Conservation (phyloP, 192 early-diverging fungal genomes). For the Cladochytrium replicatum region DNA sequence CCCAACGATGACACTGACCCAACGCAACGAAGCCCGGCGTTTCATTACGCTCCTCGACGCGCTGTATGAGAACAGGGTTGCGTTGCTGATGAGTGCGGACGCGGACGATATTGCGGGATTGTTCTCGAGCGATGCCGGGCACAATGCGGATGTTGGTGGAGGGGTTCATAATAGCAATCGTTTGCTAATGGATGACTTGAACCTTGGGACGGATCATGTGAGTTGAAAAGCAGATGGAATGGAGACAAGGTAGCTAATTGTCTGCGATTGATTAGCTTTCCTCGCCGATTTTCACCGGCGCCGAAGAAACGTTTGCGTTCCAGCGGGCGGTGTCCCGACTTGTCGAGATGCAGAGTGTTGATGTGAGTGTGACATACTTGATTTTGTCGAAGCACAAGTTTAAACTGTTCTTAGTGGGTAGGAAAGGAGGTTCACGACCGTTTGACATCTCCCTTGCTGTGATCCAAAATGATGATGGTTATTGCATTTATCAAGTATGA, state of each 20-base stretch:
- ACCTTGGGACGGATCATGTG: conserved; percentile 29
- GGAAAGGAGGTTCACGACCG: too few species aligned
- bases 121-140: conserved; percentile 56
- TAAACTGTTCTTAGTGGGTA: too few species aligned
- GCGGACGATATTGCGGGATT: conserved; percentile 54
- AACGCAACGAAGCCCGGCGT: conserved; percentile 79
- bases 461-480: too few species aligned
- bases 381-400: too few species aligned
- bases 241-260: not conserved
- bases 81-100: conserved; percentile 49
- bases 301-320: conserved; percentile 95
- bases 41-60: conserved; percentile 93
- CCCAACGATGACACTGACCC: conserved; percentile 45
- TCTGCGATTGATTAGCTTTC: not conserved
- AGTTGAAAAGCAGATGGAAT: conserved; percentile 4
- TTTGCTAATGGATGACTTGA: conserved; percentile 52
- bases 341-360: conserved; percentile 71
- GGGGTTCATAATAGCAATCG: conserved; percentile 36
- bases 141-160: conserved; percentile 11
- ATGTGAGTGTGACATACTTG: conserved; percentile 16
- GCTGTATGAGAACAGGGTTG: conserved; percentile 74
- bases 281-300: conserved; percentile 59
- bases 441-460: too few species aligned
- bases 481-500: too few species aligned
- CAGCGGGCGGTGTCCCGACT: conserved; percentile 83